Base-by-base conservation (phyloP, 164 flowering plant genomes). In the Magnolia changhungtana region DNA sequence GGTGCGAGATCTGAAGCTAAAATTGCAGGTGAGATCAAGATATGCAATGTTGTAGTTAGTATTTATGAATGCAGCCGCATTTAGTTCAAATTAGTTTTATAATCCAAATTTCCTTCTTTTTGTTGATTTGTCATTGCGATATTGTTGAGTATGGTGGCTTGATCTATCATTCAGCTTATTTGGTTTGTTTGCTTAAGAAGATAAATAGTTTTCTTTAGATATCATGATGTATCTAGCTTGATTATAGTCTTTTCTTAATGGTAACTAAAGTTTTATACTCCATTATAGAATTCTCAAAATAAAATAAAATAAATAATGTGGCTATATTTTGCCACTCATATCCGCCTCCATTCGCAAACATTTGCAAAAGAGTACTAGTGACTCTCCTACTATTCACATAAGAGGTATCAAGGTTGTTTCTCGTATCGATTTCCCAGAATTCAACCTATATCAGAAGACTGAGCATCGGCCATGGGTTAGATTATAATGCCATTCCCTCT, bases 1-100 rank as follows among this genome's bases (percentile, higher is more conserved):
- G 77, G 91, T 89, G 10, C 88, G 85, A 27, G 97, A 90, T 75
- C 89, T 94, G 52, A 90, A 94, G 75, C 84, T 96, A 69, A 94
- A 90, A 83, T 80, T 92, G 77, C 98, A 94, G 90, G 99, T 93
- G 72, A 80, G 84, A 51, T 37, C 20, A 18, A 24, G n/a, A 16
- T 31, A 68, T 24, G 68, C 24, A 23, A 65, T 19, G n/a, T 3
- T 59, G 63, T 21, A 64, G 24, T 66, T 27, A 21, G 29, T 66
- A 1, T 66, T 66, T 27, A 19, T 37, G 13, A 14, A 29, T 69
- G 20, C 50, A 29, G 61, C 61, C 2, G 61, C 61, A 11, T 55
- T 55, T 55, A 55, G 8, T 55, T 16, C 13, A 13, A 19, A 55
- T 16, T 8, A 16, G 13, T 55, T 55, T 55, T 11, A 55, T 55